Evolutionary conservation across 345 rosid species (phyloP).

Genomic region (Carallia pectinifolia): DNA sequence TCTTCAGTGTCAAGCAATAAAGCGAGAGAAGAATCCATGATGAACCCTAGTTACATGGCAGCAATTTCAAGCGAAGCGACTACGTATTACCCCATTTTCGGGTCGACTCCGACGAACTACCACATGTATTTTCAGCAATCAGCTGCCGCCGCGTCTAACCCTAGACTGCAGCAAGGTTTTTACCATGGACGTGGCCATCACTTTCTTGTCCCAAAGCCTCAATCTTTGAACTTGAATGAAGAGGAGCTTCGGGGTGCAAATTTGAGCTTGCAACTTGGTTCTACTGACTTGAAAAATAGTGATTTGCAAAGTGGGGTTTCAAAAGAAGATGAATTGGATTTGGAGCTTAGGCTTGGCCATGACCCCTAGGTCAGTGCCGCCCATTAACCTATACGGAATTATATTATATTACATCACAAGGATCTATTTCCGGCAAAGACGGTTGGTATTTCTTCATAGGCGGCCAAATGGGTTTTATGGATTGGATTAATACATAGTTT

Average conservation of each 20-base stretch:
- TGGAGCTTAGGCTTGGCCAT: slow-evolving; percentile 87
- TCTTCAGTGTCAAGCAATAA: slow-evolving; percentile 10
- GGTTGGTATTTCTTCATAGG: too few relatives aligned
- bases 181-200: slow-evolving; percentile 3
- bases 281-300: slow-evolving; percentile 24
- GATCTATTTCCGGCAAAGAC: too few relatives aligned
- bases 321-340: slow-evolving; percentile 59
- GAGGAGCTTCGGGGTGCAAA: slow-evolving; percentile 44
- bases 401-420: too few relatives aligned
- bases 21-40: slow-evolving; percentile 13
- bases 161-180: slow-evolving; percentile 9
- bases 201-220: slow-evolving; percentile 16
- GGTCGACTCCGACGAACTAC: slow-evolving; percentile 23
- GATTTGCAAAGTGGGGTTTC: slow-evolving; percentile 19
- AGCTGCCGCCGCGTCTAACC: slow-evolving; percentile 16
- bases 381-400: slow-evolving; percentile 3
- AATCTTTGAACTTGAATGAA: slow-evolving; percentile 22
- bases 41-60: slow-evolving; percentile 24
- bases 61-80: slow-evolving; percentile 18
- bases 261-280: slow-evolving; percentile 55
- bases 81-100: slow-evolving; percentile 18
- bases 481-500: neutral
- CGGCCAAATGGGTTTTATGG: neutral
- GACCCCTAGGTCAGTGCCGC: slow-evolving; percentile 10
- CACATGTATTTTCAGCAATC: slow-evolving; percentile 40